These are phyloP conservation scores for Adansonia rubrostipa DNA, from an alignment of 441 rosid species.

Conservation along the genomic window DNA sequence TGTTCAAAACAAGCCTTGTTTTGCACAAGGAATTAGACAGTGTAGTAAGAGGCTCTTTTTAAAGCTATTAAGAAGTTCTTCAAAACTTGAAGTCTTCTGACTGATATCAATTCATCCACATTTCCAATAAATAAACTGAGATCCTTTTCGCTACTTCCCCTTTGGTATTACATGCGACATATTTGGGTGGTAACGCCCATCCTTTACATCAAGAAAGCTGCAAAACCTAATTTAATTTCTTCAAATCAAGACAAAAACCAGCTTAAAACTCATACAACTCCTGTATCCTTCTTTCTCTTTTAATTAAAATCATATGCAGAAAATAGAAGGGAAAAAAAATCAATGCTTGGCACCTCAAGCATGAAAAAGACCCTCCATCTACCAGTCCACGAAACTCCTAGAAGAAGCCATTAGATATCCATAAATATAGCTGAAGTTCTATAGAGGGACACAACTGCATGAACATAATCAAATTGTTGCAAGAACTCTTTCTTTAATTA, in stretches of 20 bases:
- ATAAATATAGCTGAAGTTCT: constrained; percentile 85
- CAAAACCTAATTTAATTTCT: constrained; percentile 26
- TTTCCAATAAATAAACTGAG: constrained; percentile 59
- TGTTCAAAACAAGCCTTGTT: not conserved
- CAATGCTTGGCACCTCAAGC: constrained; percentile 52
- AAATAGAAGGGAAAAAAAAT: constrained; percentile 18
- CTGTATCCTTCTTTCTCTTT: not conserved
- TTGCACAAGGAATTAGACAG: not conserved
- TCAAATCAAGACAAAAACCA: constrained; percentile 14
- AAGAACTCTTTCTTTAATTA: not conserved
- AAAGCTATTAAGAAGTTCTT: constrained; percentile 11
- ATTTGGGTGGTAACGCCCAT: constrained; percentile 66
- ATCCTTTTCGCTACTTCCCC: constrained; percentile 87
- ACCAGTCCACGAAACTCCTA: constrained; percentile 94
- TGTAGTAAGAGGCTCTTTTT: constrained; percentile 2
- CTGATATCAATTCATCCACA: not conserved
- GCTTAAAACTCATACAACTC: not conserved
- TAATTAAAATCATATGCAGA: not conserved
- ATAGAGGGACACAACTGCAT: constrained; percentile 72
- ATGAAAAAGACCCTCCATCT: constrained; percentile 46
- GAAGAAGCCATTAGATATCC: constrained; percentile 77
- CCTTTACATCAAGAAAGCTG: constrained; percentile 78
- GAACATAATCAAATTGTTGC: constrained; percentile 12
- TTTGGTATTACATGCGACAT: constrained; percentile 72
- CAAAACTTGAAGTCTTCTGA: not conserved